phyloP scores from a whole-genome alignment of 345 rosid genomes.

The Lepidium aucheri region DNA sequence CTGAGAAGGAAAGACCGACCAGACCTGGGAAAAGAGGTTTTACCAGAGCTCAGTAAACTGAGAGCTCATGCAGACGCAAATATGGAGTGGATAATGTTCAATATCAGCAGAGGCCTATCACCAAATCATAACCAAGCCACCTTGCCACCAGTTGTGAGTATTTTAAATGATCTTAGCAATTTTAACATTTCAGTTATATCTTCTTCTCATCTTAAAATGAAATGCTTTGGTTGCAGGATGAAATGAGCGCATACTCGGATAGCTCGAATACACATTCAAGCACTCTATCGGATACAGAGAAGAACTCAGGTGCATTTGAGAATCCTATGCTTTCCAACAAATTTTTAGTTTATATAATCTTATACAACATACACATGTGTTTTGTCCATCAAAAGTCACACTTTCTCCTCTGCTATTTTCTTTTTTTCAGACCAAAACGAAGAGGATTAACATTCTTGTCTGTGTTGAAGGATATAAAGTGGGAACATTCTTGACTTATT shows the following conservation, averaged over 20 bases:
- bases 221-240: conserved; percentile 38
- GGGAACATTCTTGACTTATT: neutral
- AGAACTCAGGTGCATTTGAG: conserved; percentile 17
- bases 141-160: conserved; percentile 35
- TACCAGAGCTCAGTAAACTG: conserved; percentile 54
- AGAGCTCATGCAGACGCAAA: conserved; percentile 53
- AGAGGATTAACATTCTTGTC: conserved; percentile 11
- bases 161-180: neutral
- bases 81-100: conserved; percentile 25
- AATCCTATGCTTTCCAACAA: neutral
- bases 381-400: conserved; percentile 1
- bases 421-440: conserved; percentile 15
- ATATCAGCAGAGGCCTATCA: conserved; percentile 20
- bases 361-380: neutral
- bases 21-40: conserved; percentile 60
- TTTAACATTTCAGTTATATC: neutral
- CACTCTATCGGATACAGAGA: conserved; percentile 12
- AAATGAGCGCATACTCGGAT: conserved; percentile 29
- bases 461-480: neutral
- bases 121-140: conserved; percentile 26
- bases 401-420: neutral
- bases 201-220: neutral
- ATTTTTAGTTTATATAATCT: neutral
- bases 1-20: conserved; percentile 88
- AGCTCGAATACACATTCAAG: conserved; percentile 24